These are phyloP conservation scores for Colletotrichum sansevieriae DNA, from an alignment of 2,329 filamentous ascomycete species.

Conservation along the genomic window DNA sequence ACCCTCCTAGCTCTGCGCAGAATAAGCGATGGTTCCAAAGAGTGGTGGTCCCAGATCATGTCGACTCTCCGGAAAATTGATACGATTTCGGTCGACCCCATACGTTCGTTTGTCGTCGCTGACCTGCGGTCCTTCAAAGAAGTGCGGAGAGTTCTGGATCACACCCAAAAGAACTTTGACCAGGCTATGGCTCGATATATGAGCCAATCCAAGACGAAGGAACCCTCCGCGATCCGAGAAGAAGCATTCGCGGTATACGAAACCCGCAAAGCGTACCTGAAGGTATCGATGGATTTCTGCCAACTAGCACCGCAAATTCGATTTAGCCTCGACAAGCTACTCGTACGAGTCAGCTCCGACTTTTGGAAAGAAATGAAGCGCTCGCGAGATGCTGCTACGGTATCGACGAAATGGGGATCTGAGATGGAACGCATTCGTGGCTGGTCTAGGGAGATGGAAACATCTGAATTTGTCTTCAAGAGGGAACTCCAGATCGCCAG, in stretches of 20 bases:
- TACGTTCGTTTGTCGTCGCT: constrained; percentile 80
- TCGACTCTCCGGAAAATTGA: constrained; percentile 84
- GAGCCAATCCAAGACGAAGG: constrained; percentile 90
- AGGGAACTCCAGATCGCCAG: constrained; percentile 84
- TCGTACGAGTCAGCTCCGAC: constrained; percentile 87
- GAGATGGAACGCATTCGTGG: constrained; percentile 94
- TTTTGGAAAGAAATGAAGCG: constrained; percentile 89
- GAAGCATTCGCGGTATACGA: constrained; percentile 97
- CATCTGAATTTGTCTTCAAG: constrained; percentile 85
- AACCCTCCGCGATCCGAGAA: constrained; percentile 89
- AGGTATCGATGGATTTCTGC: constrained; percentile 93
- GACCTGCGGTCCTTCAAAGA: constrained; percentile 92
- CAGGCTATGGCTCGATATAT: constrained; percentile 84
- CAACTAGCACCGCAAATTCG: constrained; percentile 88
- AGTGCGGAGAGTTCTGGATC: constrained; percentile 79
- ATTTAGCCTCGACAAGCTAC: constrained; percentile 84
- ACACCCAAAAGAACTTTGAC: constrained; percentile 87
- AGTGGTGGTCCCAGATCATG: constrained; percentile 87
- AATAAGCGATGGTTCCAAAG: constrained; percentile 86
- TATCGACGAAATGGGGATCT: constrained; percentile 75
- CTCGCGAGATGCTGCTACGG: constrained; percentile 74
- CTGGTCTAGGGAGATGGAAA: constrained; percentile 95
- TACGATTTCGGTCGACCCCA: constrained; percentile 81
- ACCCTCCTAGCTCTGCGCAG: constrained; percentile 87
- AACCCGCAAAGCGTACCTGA: constrained; percentile 89